Evolutionary conservation across 352 stramenopile species (phyloP), one percentile per base, ranked within the genome.

Genomic region (Lagenidium sp.): DNA sequence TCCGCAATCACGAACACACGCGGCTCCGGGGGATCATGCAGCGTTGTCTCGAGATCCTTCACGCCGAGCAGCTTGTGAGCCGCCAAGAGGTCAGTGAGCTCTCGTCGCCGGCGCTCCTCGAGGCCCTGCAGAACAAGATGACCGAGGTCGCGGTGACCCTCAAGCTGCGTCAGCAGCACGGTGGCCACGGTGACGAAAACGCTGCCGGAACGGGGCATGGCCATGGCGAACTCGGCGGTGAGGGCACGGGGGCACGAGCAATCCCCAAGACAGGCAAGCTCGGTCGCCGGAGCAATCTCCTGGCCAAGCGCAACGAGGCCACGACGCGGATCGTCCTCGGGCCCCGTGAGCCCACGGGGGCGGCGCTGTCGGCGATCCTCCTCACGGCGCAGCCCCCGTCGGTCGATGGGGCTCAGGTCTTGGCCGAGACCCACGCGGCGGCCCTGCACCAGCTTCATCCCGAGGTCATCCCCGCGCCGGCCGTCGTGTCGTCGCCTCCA

Each of bases 121-220:
- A 84, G 31, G 65, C 59, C 32, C 40, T 84, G 13, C 71, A 84
- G 44, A 75, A 78, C 42, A 82, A 80, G 35, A 73, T 84, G 63
- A 80, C 68, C 2, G 68, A 84, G 16, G 66, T 82, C 3, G 63
- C 68, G 4, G 66, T 84, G 41, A 63, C 57, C 18, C 57, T 84
- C 29, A 84, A 82, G 47, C 42, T 82, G 63, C 5, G 23, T 56
- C 18, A 55, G 67, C 36, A 35, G 55, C 4, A 44, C 54, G 2
- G 38, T 59, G 24, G 28, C 31, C 6, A 25, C 11, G 15, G 18
- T 10, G 6, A 36, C n/a, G n/a, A n/a, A n/a, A n/a, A 32, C 28
- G 28, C 28, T 15, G 28, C 28, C n/a, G 28, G 28, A 32, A 15
- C 8, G 28, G 8, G 28, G 8, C 8, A 32, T 15, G 28, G 28